Conservation (phyloP, 2,329 filamentous ascomycete species). For the Aspergillus texensis region DNA sequence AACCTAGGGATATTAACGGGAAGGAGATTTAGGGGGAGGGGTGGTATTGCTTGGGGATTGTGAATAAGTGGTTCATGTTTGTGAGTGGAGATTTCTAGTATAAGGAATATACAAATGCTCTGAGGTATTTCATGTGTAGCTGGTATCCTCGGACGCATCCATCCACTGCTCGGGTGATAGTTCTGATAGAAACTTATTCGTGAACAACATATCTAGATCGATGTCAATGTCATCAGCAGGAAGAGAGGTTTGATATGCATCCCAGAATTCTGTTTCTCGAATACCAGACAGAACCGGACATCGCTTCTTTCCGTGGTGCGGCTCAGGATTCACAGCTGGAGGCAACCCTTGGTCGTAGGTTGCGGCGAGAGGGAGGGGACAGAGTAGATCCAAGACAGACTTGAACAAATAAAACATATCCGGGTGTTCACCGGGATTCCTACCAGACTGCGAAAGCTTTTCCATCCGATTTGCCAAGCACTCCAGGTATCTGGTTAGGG, state of each 20-base stretch:
- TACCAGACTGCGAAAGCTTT: not conserved
- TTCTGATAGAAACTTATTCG: not conserved
- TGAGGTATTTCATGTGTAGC: not conserved
- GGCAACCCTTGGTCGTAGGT: not conserved
- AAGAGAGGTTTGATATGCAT: not conserved
- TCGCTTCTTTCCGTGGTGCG: not conserved
- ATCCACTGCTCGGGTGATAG: not conserved
- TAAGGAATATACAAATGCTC: not conserved
- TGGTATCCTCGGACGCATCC: not conserved
- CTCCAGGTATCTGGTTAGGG: not conserved
- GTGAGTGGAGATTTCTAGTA: not conserved
- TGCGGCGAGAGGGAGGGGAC: not conserved
- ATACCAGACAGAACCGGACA: not conserved
- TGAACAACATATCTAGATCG: not conserved
- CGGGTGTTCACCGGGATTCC: not conserved
- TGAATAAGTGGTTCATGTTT: not conserved
- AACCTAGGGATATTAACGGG: not conserved
- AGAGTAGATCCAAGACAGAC: not conserved
- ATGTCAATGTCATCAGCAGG: not conserved
- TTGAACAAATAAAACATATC: not conserved
- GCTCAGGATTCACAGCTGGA: not conserved
- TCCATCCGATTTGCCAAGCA: not conserved
- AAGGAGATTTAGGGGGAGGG: not conserved
- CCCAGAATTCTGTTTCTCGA: not conserved
- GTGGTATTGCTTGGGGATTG: not conserved